Base-by-base conservation (phyloP, 2,329 filamentous ascomycete species). In the Anthostomella pinea region DNA sequence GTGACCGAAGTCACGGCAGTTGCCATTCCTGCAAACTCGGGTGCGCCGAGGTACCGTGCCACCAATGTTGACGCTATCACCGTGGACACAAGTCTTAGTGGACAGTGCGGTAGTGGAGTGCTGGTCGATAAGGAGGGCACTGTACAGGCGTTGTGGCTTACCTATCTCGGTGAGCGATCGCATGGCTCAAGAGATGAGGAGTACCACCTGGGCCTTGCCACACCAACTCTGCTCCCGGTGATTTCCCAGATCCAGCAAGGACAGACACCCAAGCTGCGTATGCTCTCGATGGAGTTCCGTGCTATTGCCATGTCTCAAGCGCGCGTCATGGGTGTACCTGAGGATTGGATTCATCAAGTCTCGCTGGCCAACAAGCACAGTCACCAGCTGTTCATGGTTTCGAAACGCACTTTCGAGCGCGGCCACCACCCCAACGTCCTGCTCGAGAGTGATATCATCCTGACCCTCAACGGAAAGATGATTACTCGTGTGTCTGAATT, bases 1-100 rank as follows among this genome's bases (percentile, higher is more conserved):
- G 89, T 98, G 10, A 98, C 94, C 1, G 93, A 98, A 61, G 94
- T 98, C 56, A 97, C 91, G 8, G 93, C 93, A 2, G 93, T 97
- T 3, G 88, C 90, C 1, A 97, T 98, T 44, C 94, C 93, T 1
- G 89, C 93, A 17, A 97, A 95, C 64, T 84, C 87, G 1, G 81
- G 88, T 2, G 91, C 93, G 6, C 93, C 93, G 5, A 77, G 93
- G 44, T 98, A 98, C 60, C 81, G 94, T 4, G 93, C 93, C 14
- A 86, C 95, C 55, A 97, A 98, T 53, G 80, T 97, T 8, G 93
- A 97, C 59, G 93, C 93, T 30, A 95, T 98, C 56, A 97, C 91
- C 0, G 89, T 98, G 18, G 93, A 98, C 58, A 97, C 91, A 4
- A 90, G 83, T 45, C 74, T 98, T 5, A 91, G 88, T 42, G 83